Base-by-base conservation (phyloP, 225 moss, liverwort and hornwort species). In the Straminergon stramineum region DNA sequence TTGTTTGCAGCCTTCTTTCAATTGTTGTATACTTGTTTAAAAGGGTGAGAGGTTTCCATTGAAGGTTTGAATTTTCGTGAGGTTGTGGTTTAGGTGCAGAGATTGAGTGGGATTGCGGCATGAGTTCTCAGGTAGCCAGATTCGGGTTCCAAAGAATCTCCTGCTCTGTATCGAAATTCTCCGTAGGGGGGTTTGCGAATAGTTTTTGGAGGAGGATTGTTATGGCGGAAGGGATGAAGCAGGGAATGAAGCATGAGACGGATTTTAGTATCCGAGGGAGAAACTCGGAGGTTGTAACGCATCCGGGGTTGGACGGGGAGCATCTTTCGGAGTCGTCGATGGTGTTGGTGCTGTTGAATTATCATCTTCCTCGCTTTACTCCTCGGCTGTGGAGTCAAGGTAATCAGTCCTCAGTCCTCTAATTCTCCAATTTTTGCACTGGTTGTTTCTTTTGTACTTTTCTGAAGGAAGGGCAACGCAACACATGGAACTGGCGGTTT, bases 321-420 rank as follows among this genome's bases (percentile, higher is more conserved):
- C 60, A 19, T 71, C 62, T 58, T 55, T 52, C 87, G 26, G 85
- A 86, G 62, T 88, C 86, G 43, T 71, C 84, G 76, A 91, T 94
- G 81, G 98, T 95, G 52, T 93, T 99, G 85, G 93, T 99, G 64
- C 61, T 99, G 31, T 87, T 99, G 87, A 99, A 99, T 89, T 93
- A 93, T 78, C 82, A 89, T 78, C 88, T 97, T 61, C 98, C 98
- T 31, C 94, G 94, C 52, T 97, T 96, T 84, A 95, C 96, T 7
- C 93, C 94, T 66, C 55, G 91, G 63, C 90, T 99, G 27, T 99
- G 97, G 97, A 90, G 86, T 84, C 98, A 99, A 96, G 95, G 97
- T 98, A 89, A 88, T 60, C 64, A 73, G 53, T 77, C 85, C 83
- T 82, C 58, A 58, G 26, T 16, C 64, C 75, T 87, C 41, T 66